Conservation (phyloP, 352 stramenopile genomes). For the Phytophthora tentaculata region DNA sequence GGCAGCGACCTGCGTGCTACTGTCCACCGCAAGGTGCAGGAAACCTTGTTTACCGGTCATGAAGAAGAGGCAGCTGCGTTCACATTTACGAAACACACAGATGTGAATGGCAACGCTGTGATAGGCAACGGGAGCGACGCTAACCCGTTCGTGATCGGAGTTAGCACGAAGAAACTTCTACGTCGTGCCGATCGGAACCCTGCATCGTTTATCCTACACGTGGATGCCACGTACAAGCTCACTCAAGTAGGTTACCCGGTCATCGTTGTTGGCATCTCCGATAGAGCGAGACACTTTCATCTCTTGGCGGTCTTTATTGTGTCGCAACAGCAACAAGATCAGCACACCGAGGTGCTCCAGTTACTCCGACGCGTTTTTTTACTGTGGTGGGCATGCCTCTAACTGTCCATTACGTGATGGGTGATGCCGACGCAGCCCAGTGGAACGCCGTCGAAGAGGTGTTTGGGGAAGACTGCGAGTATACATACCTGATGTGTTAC, state of each 20-base stretch:
- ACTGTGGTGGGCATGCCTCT: constrained; percentile 1
- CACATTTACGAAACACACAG: constrained; percentile 2
- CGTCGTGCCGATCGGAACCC: constrained; percentile 1
- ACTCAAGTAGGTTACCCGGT: constrained; percentile 27
- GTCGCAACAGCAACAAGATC: constrained; percentile 19
- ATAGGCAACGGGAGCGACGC: constrained; percentile 15
- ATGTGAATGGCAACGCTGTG: neutral
- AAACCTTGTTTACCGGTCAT: constrained; percentile 5
- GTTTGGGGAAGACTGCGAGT: neutral
- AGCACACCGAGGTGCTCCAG: constrained; percentile 4
- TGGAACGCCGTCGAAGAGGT: neutral
- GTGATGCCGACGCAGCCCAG: neutral
- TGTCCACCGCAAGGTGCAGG: constrained; percentile 2
- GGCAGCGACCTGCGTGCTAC: constrained; percentile 5
- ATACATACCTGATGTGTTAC: neutral
- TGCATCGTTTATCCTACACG: constrained; percentile 4
- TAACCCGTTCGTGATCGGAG: constrained; percentile 13
- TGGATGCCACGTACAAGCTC: constrained; percentile 41
- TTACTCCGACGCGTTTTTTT: neutral
- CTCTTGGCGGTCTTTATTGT: constrained; percentile 29
- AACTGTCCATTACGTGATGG: neutral
- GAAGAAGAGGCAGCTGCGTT: constrained; percentile 21
- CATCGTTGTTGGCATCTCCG: constrained; percentile 29
- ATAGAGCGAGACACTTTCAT: constrained; percentile 27
- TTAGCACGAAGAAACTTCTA: constrained; percentile 23